Conservation (phyloP, 148 eudicot genomes). For the Chenopodium quinoa region DNA sequence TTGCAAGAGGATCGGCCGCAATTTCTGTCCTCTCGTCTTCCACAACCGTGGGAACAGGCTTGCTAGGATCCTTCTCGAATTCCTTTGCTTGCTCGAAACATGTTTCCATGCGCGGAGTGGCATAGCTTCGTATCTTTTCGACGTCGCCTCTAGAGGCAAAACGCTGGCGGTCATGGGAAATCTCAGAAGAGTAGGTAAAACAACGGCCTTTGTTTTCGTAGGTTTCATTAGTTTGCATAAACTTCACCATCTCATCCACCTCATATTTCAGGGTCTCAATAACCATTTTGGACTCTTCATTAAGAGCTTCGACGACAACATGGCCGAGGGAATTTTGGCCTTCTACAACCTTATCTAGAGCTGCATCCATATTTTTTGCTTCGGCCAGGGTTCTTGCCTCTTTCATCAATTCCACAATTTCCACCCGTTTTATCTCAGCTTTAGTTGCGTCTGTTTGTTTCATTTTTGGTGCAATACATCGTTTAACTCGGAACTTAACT, state of each 20-base stretch:
- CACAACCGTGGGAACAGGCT: neutral
- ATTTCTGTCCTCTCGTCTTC: constrained; percentile 5
- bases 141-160: neutral
- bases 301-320: neutral
- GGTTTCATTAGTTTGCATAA: neutral
- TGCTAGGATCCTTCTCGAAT: neutral
- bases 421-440: constrained; percentile 20
- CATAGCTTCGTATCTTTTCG: neutral
- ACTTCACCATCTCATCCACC: constrained; percentile 1
- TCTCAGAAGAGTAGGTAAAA: neutral
- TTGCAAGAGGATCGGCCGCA: constrained; percentile 18
- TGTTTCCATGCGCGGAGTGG: constrained; percentile 20
- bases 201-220: neutral
- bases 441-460: constrained; percentile 13
- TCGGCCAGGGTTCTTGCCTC: too few species aligned
- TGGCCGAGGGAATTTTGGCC: too few species aligned
- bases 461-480: neutral
- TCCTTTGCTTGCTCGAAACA: neutral
- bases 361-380: neutral
- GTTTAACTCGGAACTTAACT: neutral
- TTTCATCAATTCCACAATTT: constrained; percentile 12
- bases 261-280: constrained; percentile 7
- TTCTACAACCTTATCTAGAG: neutral
- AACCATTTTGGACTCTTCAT: too few species aligned
- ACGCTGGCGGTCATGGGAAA: neutral